phyloP scores from a whole-genome alignment of 192 early-diverging fungal genomes.

The Spinellus fusiger region DNA sequence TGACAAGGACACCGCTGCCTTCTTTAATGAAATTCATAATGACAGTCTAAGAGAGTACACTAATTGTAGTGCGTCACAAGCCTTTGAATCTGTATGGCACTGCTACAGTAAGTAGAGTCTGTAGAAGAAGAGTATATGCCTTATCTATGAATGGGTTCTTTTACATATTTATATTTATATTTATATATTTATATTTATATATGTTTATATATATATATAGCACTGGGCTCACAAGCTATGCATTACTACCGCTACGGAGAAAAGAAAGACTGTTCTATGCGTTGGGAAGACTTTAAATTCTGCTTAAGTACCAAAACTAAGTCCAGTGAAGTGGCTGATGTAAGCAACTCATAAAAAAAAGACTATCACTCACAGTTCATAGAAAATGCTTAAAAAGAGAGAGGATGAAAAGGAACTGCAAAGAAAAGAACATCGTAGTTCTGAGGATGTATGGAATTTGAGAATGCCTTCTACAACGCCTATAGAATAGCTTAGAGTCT shows the following conservation, averaged over 20 bases:
- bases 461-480: neutral
- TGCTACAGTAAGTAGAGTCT: conserved; percentile 19
- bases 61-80: conserved; percentile 23
- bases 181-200: neutral
- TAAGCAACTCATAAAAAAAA: conserved; percentile 15
- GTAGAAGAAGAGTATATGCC: neutral
- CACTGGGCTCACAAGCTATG: conserved; percentile 38
- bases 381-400: conserved; percentile 17
- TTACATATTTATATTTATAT: neutral
- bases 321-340: conserved; percentile 33
- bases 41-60: conserved; percentile 8
- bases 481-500: neutral
- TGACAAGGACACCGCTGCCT: conserved; percentile 8
- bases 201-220: conserved; percentile 8
- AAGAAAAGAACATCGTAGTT: conserved; percentile 19
- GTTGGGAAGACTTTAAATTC: conserved; percentile 42
- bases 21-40: conserved; percentile 21
- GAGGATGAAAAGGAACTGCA: conserved; percentile 7
- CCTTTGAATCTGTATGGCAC: conserved; percentile 23
- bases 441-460: conserved; percentile 43
- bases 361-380: neutral
- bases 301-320: conserved; percentile 42
- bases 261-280: conserved; percentile 33
- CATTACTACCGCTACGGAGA: conserved; percentile 44
- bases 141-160: neutral